Percentiles rank a stretch among this genome's conserved stretches.
Evolutionary conservation across 2,329 filamentous ascomycete species (phyloP).

Genomic region (Cladophialophora bantiana): DNA sequence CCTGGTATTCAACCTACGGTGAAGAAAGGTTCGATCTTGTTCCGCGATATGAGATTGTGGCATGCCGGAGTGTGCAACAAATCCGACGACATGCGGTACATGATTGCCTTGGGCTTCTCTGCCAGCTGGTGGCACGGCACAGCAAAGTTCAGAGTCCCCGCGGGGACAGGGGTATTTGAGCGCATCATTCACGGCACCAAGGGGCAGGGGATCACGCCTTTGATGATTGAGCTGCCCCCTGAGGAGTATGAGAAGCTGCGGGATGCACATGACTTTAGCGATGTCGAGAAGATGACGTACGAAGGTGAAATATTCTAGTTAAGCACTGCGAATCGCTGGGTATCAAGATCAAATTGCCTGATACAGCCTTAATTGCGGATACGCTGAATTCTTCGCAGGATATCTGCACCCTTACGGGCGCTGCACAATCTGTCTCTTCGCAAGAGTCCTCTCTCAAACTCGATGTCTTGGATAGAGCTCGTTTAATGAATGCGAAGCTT

Average conservation of each 20-base stretch:
- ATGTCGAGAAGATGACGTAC: conserved; percentile 31
- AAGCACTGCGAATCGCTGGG: no score
- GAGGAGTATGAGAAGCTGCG: conserved; percentile 28
- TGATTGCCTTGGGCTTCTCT: conserved; percentile 51
- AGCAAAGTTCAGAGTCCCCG: conserved; percentile 22
- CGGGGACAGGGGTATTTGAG: conserved; percentile 22
- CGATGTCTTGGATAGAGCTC: not conserved
- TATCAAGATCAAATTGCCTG: not conserved
- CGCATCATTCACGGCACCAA: conserved; percentile 26
- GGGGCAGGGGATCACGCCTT: conserved; percentile 22
- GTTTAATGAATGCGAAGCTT: not conserved
- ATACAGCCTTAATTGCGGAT: not conserved
- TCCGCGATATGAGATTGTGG: conserved; percentile 68
- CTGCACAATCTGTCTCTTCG: not conserved
- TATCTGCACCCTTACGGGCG: no score
- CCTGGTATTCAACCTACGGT: conserved; percentile 51
- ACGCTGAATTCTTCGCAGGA: no score
- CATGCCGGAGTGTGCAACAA: conserved; percentile 69
- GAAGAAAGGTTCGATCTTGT: conserved; percentile 60
- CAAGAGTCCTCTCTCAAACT: not conserved
- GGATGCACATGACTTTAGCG: conserved; percentile 28
- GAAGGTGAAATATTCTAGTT: conserved; percentile 26
- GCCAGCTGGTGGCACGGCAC: conserved; percentile 34
- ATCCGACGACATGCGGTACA: conserved; percentile 59
- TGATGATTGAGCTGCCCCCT: conserved; percentile 23